Evolutionary conservation across 306 rosid genomes (phyloP).

Genomic region (Cotoneaster glaucophyllus): DNA sequence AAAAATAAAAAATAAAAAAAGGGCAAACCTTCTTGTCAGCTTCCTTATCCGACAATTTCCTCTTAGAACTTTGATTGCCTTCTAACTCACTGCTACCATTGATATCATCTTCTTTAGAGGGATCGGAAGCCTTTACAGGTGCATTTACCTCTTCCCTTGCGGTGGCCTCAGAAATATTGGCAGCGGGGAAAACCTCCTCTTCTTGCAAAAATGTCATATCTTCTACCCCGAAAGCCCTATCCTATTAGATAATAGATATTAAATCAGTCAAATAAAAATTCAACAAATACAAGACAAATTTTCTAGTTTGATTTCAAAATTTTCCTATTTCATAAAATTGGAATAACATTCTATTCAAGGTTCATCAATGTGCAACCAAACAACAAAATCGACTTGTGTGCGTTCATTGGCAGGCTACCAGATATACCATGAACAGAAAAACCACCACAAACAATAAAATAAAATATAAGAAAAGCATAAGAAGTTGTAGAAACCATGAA

Average conservation of each 20-base stretch:
- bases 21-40: slow-evolving; percentile 58
- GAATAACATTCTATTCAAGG: not conserved
- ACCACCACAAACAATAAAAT: not conserved
- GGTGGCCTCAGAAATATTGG: slow-evolving; percentile 37
- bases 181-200: slow-evolving; percentile 66
- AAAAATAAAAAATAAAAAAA: not conserved
- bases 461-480: not conserved
- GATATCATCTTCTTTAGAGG: slow-evolving; percentile 36
- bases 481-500: not conserved
- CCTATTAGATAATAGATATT: slow-evolving; percentile 41
- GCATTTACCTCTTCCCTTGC: slow-evolving; percentile 38
- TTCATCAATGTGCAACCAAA: not conserved
- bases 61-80: slow-evolving; percentile 42
- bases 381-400: not conserved
- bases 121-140: slow-evolving; percentile 22
- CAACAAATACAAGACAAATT: not conserved
- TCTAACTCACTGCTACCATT: slow-evolving; percentile 18
- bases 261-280: slow-evolving; percentile 17
- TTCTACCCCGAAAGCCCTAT: slow-evolving; percentile 36
- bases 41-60: slow-evolving; percentile 57
- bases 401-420: not conserved
- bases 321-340: not conserved
- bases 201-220: slow-evolving; percentile 85
- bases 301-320: not conserved
- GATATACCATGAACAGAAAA: not conserved